These are phyloP conservation scores for Beauveria brongniartii DNA, from an alignment of 2,329 filamentous ascomycete genomes.

Conservation along the genomic window DNA sequence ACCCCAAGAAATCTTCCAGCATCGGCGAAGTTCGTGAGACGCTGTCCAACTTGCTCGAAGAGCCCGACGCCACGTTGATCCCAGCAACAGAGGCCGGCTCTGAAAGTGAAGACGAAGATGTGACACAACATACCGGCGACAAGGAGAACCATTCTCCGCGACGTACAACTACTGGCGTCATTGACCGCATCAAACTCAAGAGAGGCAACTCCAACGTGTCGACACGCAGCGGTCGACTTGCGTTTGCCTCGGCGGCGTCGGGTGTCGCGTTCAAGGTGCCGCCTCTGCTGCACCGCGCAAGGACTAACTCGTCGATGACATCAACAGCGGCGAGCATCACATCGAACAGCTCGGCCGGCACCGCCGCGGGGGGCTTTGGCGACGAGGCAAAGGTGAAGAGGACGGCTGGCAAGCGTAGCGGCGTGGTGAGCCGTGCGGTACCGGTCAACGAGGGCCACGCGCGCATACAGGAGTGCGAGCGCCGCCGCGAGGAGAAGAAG, in stretches of 20 bases:
- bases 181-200: constrained; percentile 68
- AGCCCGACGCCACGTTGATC: constrained; percentile 45
- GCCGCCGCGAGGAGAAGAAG: constrained; percentile 50
- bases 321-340: constrained; percentile 21
- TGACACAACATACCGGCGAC: constrained; percentile 25
- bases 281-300: constrained; percentile 63
- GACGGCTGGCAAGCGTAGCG: constrained; percentile 51
- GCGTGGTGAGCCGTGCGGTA: constrained; percentile 49
- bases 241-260: constrained; percentile 42
- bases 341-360: constrained; percentile 5
- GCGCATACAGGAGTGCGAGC: constrained; percentile 47
- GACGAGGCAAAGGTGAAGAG: constrained; percentile 51
- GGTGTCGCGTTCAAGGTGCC: constrained; percentile 56
- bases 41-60: constrained; percentile 74
- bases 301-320: constrained; percentile 50
- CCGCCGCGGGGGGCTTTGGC: constrained; percentile 28
- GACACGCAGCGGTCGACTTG: constrained; percentile 34
- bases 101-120: constrained; percentile 34
- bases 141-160: constrained; percentile 42
- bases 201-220: constrained; percentile 38
- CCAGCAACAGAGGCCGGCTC: constrained; percentile 31
- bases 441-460: constrained; percentile 50
- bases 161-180: constrained; percentile 37
- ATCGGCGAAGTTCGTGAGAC: constrained; percentile 77
- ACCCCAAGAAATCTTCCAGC: constrained; percentile 60